phyloP scores from a whole-genome alignment of 768 basidiomycete species.

The Phanerodontia chrysosporium region DNA sequence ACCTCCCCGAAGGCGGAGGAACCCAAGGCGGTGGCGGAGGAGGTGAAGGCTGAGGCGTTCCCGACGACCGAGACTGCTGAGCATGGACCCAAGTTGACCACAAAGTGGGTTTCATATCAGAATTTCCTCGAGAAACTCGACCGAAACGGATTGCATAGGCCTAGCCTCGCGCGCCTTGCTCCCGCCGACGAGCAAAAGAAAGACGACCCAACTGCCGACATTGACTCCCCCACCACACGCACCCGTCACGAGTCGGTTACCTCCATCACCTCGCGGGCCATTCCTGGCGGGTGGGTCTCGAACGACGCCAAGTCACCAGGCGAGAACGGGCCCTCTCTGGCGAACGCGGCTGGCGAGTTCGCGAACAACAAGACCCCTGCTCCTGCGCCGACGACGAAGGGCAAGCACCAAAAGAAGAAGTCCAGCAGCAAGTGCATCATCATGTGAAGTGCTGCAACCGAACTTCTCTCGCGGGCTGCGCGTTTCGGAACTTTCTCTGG shows the following conservation, averaged over 20 bases:
- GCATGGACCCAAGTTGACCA: conserved; percentile 9
- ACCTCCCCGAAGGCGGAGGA: conserved; percentile 10
- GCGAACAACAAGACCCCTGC: conserved; percentile 18
- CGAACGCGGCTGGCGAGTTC: conserved; percentile 49
- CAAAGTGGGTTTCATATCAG: conserved; percentile 11
- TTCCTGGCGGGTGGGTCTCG: conserved; percentile 52
- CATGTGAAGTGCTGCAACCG: conserved; percentile 18
- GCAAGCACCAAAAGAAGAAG: conserved; percentile 16
- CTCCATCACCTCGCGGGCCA: conserved; percentile 43
- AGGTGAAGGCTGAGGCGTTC: conserved; percentile 9
- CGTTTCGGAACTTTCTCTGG: background rate
- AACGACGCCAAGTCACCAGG: conserved; percentile 33
- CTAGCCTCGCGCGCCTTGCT: conserved; percentile 21
- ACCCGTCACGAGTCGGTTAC: conserved; percentile 48
- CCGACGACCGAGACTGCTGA: conserved; percentile 17
- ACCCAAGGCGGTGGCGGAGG: background rate
- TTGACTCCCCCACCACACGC: conserved; percentile 18
- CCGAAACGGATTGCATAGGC: conserved; percentile 11
- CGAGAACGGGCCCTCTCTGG: conserved; percentile 44
- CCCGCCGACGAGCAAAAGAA: conserved; percentile 20
- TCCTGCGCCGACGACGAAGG: conserved; percentile 13
- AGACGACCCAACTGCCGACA: conserved; percentile 12
- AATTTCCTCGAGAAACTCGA: background rate
- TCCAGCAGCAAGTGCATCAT: conserved; percentile 24
- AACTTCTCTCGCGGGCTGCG: background rate